Evolutionary conservation across 805 yeast species (phyloP), one percentile per base, ranked within the genome.

Genomic region (Hanseniaspora osmophila): DNA sequence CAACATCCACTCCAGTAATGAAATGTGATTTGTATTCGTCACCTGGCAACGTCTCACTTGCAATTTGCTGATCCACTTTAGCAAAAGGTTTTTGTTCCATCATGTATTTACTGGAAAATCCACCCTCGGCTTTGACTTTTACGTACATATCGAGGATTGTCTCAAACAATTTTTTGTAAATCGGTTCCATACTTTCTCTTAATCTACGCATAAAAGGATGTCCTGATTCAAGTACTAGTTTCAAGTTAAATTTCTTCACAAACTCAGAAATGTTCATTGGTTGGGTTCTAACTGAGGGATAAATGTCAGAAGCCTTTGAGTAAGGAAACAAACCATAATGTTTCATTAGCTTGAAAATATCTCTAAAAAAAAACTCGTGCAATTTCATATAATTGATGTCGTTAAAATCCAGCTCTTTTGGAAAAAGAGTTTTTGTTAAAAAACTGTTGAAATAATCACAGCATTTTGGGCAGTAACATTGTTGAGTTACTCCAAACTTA

Each of bases 251-350:
- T 51, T 51, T 41, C 30, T 43, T 41, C 46, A 53, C 58, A 56
- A 64, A 49, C 46, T 52, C 48, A 19, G 58, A 54, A 35, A 66
- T 47, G 46, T 58, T 60, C 60, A 65, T 67, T 13, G 68, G 63
- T 27, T 65, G 68, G 0, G 72, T 68, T 42, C 66, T 58, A 3
- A 68, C 71, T 38, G 68, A 59, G 22, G 72, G 72, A 48, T 63
- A 67, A 40, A 53, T 54, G 49, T 67, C 72, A 41, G 67, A 64
- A 1, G 71, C 70, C 46, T 67, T 67, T 1, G 71, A 66, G 45
- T 68, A 68, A 2, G 72, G 72, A 35, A 64, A 51, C 22, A 68
- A 46, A 18, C 63, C 61, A 10, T 64, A 51, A 33, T 55, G 52
- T 39, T 62, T 54, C 54, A 67, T 62, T 54, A 60, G 62, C 11